Evolutionary conservation across 1,284 basidiomycete species (phyloP).

Genomic region (Fomitiporia mediterranea): DNA sequence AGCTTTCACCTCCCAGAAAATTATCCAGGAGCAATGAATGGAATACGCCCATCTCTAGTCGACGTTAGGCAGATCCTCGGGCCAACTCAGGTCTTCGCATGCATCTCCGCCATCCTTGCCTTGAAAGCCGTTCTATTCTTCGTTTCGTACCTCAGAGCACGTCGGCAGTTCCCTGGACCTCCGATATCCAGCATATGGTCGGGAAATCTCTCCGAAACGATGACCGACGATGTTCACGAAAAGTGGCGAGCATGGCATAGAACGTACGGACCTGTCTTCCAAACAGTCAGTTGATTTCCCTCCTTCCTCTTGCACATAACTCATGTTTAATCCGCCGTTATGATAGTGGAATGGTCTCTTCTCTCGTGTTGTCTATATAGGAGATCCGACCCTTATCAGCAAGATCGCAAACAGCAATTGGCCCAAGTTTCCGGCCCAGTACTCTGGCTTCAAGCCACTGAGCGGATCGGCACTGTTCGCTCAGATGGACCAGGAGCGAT

Average conservation of each 20-base stretch:
- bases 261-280: background rate
- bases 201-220: background rate
- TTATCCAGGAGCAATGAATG: too few species aligned
- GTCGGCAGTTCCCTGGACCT: conserved; percentile 1
- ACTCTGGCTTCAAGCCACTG: background rate
- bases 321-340: background rate
- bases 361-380: background rate
- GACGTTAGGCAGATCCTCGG: background rate
- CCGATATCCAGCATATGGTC: background rate
- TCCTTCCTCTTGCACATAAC: too few species aligned
- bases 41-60: background rate
- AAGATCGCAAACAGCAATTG: conserved; percentile 1
- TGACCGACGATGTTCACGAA: background rate
- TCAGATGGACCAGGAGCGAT: conserved; percentile 4
- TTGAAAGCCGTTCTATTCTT: background rate
- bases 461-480: background rate
- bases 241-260: background rate
- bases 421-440: background rate
- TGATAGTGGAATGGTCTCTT: background rate
- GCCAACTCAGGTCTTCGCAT: background rate
- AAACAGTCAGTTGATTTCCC: background rate
- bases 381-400: background rate
- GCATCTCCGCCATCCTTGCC: background rate
- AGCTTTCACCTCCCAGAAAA: too few species aligned
- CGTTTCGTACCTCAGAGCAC: background rate